Percentiles rank a stretch among this genome's conserved stretches.
These are phyloP conservation scores for Lactifluus hygrophoroides DNA, from an alignment of 768 basidiomycete species.

Conservation along the genomic window DNA sequence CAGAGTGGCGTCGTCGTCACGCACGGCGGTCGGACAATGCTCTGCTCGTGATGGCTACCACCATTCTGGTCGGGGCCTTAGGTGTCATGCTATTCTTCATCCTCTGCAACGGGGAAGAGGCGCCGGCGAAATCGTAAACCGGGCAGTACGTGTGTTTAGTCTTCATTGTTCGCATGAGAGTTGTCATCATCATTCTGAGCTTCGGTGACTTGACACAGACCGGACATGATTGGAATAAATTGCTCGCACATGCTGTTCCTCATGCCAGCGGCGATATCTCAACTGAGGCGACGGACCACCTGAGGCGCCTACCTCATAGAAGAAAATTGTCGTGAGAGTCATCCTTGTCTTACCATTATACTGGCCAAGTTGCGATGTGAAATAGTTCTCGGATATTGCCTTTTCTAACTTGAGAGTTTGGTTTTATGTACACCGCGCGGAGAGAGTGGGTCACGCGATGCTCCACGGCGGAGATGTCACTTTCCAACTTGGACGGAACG, in stretches of 20 bases:
- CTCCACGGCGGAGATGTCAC: too few species aligned
- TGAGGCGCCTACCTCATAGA: neutral
- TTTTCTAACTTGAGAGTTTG: neutral
- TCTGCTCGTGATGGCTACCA: neutral
- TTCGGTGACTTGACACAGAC: too few species aligned
- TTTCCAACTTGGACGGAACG: too few species aligned
- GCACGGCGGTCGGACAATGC: neutral
- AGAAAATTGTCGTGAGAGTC: neutral
- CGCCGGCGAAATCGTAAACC: neutral
- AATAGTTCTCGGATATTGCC: neutral
- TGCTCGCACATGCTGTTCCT: neutral
- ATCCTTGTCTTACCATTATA: neutral
- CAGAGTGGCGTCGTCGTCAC: constrained; percentile 2
- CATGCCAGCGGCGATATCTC: neutral
- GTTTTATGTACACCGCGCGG: neutral
- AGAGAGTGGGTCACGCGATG: too few species aligned
- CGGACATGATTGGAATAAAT: neutral
- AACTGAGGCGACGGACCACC: neutral
- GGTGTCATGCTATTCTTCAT: neutral
- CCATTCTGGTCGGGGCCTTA: neutral
- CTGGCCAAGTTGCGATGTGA: neutral
- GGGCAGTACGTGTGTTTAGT: too few species aligned
- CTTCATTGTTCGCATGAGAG: too few species aligned
- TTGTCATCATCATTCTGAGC: too few species aligned
- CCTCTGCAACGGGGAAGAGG: neutral